Percentiles rank a stretch among this genome's conserved stretches.
phyloP scores from a whole-genome alignment of 306 rosid species.

The Trifolium dubium region DNA sequence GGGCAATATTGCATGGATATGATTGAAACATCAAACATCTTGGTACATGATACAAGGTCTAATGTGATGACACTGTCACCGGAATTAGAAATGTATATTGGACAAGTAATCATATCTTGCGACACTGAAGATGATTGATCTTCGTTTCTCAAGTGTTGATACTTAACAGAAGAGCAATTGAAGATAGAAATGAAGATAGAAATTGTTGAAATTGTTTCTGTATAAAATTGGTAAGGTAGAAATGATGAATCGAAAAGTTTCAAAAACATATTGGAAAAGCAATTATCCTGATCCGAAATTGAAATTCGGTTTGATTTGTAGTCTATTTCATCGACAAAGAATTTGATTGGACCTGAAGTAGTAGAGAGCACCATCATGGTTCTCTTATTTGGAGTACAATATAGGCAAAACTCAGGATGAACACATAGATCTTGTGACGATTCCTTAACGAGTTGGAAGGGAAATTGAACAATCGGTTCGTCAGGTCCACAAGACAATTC shows the following conservation, averaged over 20 bases:
- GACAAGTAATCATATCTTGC: conserved; percentile 17
- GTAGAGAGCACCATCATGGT: neutral
- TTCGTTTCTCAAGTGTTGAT: neutral
- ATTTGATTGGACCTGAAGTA: neutral
- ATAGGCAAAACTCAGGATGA: neutral
- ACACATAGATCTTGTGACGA: neutral
- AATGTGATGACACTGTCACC: neutral
- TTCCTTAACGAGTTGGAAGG: conserved; percentile 9
- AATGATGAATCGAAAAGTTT: neutral
- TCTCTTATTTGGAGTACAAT: neutral
- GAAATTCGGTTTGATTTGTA: neutral
- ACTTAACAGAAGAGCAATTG: neutral
- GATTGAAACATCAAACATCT: neutral
- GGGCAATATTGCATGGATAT: too few species aligned
- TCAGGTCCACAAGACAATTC: neutral
- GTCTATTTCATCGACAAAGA: neutral
- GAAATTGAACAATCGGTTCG: neutral
- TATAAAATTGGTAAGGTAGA: neutral
- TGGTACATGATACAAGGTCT: conserved; percentile 22
- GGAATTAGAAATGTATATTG: neutral
- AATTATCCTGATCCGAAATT: neutral
- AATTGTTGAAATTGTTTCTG: neutral
- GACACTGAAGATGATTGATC: neutral
- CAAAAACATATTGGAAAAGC: neutral
- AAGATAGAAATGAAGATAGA: neutral